Base-by-base conservation (phyloP, 768 basidiomycete genomes). In the Tulasnella sp. region DNA sequence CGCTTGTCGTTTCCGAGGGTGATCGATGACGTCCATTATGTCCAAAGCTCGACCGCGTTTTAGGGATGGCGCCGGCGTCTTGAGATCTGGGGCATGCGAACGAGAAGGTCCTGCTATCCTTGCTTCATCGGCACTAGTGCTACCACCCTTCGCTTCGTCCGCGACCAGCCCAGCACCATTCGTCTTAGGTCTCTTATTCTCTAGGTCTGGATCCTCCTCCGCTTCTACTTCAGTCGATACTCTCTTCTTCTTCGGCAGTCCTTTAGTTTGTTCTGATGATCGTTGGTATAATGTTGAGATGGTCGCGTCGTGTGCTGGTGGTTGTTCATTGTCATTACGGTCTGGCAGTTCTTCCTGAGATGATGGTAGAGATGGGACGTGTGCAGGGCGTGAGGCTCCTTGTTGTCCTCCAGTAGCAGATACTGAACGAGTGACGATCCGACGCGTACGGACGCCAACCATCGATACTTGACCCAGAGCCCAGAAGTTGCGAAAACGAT, bases 351-450 rank as follows among this genome's bases (percentile, higher is more conserved):
- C 53, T 43, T 55, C 22, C 10, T 21, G 38, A 25, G 17, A 27
- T 7, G 53, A 42, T 43, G 53, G 53, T 42, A 27, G 38, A 21
- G 53, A 7, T 15, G 7, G 34, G 34, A 38, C 15, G 15, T 38
- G 53, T 53, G 27, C 51, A 29, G 25, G 30, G 1, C 11, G 38
- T 24, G 53, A 45, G 21, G 53, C 27, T 24, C 34, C 7, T 53
- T 5, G 52, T 38, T n/a, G 53, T 21, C 34, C 27, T 1, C 41
- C 31, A 45, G 53, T 55, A 29, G 53, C 53, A 22, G 53, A 45
- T 30, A 55, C 41, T 9, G 53, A 55, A 19, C 53, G 53, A 55
- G 53, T 55, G 43, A 55, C n/a, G 38, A 55, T 55, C 10, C 53
- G 53, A 34, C 51, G 24, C 41, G 34, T 38, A 15, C 53, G 53